Evolutionary conservation across 2,329 filamentous ascomycete species (phyloP), one percentile per base, ranked within the genome.

Genomic region (Penicillium griseofulvum): DNA sequence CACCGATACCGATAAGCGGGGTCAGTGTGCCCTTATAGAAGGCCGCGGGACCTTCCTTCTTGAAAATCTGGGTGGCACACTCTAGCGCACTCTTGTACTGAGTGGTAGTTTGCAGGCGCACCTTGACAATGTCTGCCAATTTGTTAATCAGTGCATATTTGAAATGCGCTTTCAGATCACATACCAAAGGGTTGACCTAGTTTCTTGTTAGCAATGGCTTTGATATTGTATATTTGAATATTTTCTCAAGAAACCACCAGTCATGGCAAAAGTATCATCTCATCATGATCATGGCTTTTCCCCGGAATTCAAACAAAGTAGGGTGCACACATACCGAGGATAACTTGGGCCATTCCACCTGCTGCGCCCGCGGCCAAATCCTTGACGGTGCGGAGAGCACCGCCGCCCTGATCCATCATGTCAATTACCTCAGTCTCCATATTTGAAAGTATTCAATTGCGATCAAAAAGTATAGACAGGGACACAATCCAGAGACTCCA

Each of bases 11-110:
- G 54, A 99, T 84, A 53, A 99, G 82, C 0, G 94, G 94, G 5
- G 94, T 97, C 54, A 99, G 81, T 0, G 94, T 97, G 68, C 94
- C 94, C 78, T 99, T 99, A 85, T 99, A 99, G 80, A 99, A 99
- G 54, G 94, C 94, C 12, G 89, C 78, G 2, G 91, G 82, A 1
- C 94, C 94, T 75, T 99, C 94, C 68, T 90, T 87, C 68, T 85
- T 86, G 76, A 90, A 90, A 78, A 99, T 97, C 60, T 88, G 85
- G 49, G 83, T 82, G 8, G 92, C 94, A 63, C 90, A 90, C 67
- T 90, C 82, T 44, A 95, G 76, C 50, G 94, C 94, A 62, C 85
- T 87, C 50, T 84, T 81, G 81, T 97, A 96, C 65, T 90, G 84
- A 22, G 83, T 86, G 51, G 88, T 89, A 16, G 94, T 99, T 76